Evolutionary conservation across 345 rosid species (phyloP).

Genomic region (Eucalyptus fibrosa): DNA sequence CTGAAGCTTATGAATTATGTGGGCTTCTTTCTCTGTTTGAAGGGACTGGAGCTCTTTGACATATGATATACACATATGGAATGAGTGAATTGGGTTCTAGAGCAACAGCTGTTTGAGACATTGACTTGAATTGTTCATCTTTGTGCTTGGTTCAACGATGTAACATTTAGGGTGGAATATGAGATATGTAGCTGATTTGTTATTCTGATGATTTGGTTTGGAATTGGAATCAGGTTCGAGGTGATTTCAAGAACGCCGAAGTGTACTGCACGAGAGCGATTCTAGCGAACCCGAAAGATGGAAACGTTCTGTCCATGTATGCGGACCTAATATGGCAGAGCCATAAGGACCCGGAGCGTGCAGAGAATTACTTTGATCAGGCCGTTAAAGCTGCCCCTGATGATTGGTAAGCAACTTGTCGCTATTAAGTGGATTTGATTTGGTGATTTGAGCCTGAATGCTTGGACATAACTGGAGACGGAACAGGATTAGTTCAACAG

Average conservation of each 20-base stretch:
- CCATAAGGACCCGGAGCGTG: constrained; percentile 59
- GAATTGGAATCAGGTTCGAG: constrained; percentile 38
- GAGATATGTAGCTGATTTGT: background rate
- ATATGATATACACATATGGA: background rate
- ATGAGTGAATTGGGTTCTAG: background rate
- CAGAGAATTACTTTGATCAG: constrained; percentile 61
- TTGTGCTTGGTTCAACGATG: background rate
- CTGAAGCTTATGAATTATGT: background rate
- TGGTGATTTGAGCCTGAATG: background rate
- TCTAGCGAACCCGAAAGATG: constrained; percentile 49
- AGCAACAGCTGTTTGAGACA: background rate
- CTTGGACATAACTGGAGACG: background rate
- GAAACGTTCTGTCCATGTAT: constrained; percentile 65
- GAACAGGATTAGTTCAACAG: background rate
- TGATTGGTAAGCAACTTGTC: constrained; percentile 42
- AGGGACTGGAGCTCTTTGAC: background rate
- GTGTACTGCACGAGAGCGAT: constrained; percentile 81
- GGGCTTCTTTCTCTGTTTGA: background rate
- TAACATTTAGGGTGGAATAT: background rate
- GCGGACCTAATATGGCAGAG: constrained; percentile 73
- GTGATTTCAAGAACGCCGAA: constrained; percentile 58
- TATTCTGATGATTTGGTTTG: background rate
- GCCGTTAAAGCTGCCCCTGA: constrained; percentile 79
- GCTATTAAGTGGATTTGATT: background rate
- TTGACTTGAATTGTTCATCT: background rate